Evolutionary conservation across 495 filamentous ascomycete species (phyloP), one percentile per base, ranked within the genome.

Genomic region (Tuber melanosporum): DNA sequence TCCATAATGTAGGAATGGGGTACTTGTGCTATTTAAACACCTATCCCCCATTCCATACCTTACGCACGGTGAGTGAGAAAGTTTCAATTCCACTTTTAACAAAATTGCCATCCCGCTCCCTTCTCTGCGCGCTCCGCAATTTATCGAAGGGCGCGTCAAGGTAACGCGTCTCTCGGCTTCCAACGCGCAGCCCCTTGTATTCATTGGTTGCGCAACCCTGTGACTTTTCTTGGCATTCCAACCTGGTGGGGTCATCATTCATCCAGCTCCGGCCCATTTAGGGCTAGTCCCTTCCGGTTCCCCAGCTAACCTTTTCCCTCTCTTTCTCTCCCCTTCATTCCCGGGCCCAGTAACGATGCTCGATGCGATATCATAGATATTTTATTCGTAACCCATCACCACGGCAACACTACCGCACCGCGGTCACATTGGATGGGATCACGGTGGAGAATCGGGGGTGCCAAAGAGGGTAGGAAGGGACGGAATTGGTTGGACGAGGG

Each of bases 121-220:
- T 62, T 75, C 46, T 79, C 52, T 75, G 57, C 49, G 57, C 73
- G 69, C 72, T 46, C 44, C 45, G 26, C 72, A 32, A 44, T 47
- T 47, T 41, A 70, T 32, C 45, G 76, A 43, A 49, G 66, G 49
- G 78, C 78, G 78, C 78, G 78, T 80, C 77, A 71, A 79, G 74
- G 62, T 46, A 80, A 80, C 78, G 78, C 78, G 78, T 80, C 79
- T 72, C 69, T 77, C 69, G 73, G 43, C 45, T 71, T 73, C 26
- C 73, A 73, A 72, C 78, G 73, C 79, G 78, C 77, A 80, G 76
- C 36, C 70, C 57, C 73, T 36, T 46, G 72, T 44, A 78, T 78
- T 74, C 75, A 79, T 79, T 79, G 75, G 72, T 80, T 80, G 77
- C 78, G 77, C 71, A 66, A 74, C 71, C 78, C 47, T 79, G 76